phyloP scores from a whole-genome alignment of 805 yeast genomes.

The Candida xiaguanensis region DNA sequence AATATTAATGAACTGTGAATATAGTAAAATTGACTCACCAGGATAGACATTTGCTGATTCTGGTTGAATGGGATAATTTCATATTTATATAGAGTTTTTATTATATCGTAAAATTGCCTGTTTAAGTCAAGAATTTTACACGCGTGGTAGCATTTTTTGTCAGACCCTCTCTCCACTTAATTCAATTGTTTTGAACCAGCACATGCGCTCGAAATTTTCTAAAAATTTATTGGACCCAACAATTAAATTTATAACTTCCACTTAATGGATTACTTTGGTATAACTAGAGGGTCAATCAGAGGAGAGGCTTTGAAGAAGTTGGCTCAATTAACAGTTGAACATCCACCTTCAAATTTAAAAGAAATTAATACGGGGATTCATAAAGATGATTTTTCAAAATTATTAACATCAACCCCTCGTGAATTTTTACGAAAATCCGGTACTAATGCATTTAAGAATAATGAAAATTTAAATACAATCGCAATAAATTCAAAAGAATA shows the following conservation, averaged over 20 bases:
- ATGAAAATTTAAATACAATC: constrained; percentile 22
- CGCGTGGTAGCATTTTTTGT: not conserved
- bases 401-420: constrained; percentile 14
- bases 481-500: constrained; percentile 50
- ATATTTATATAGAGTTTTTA: too few species aligned
- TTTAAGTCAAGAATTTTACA: not conserved
- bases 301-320: constrained; percentile 34
- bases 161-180: not conserved
- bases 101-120: not conserved
- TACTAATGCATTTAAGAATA: not conserved
- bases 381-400: constrained; percentile 20
- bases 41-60: not conserved
- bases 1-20: not conserved
- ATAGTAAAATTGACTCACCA: not conserved
- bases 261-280: constrained; percentile 37
- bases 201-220: constrained; percentile 2
- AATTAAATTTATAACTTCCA: not conserved
- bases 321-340: constrained; percentile 31
- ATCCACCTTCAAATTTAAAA: constrained; percentile 7
- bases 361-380: constrained; percentile 8
- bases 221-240: not conserved
- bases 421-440: not conserved
- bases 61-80: too few species aligned
- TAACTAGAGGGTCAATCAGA: constrained; percentile 37
- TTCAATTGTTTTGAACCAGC: not conserved